These are phyloP conservation scores for Verticillium isaacii DNA, from an alignment of 2,329 filamentous ascomycete species.

Conservation along the genomic window DNA sequence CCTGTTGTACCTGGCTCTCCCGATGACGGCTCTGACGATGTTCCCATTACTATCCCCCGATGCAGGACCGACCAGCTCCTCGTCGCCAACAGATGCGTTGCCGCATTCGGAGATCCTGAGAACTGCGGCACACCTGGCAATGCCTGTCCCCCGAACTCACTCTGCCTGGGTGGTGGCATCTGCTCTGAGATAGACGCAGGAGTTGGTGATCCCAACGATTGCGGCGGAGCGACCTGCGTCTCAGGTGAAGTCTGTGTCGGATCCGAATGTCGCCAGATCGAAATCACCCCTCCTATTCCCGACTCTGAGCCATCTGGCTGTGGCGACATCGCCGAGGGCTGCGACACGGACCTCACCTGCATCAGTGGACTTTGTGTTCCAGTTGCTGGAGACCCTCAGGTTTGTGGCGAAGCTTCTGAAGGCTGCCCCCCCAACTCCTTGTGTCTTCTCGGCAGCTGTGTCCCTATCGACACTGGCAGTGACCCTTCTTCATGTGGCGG, in stretches of 20 bases:
- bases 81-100: neutral
- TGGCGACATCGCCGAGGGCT: neutral
- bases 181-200: neutral
- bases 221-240: neutral
- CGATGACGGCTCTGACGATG: no score
- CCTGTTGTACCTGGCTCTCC: no score
- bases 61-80: neutral
- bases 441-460: neutral
- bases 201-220: neutral
- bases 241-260: neutral
- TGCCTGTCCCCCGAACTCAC: neutral
- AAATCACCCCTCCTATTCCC: neutral
- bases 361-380: neutral
- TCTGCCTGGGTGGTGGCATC: neutral
- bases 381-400: neutral
- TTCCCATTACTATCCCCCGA: neutral
- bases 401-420: neutral
- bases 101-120: neutral
- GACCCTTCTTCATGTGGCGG: neutral
- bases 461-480: neutral
- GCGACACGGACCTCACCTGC: neutral
- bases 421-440: neutral
- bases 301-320: neutral
- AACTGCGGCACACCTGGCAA: neutral
- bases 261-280: neutral